These are phyloP conservation scores for Chytriomyces confervae DNA, from an alignment of 192 early-diverging fungal species.

Conservation along the genomic window DNA sequence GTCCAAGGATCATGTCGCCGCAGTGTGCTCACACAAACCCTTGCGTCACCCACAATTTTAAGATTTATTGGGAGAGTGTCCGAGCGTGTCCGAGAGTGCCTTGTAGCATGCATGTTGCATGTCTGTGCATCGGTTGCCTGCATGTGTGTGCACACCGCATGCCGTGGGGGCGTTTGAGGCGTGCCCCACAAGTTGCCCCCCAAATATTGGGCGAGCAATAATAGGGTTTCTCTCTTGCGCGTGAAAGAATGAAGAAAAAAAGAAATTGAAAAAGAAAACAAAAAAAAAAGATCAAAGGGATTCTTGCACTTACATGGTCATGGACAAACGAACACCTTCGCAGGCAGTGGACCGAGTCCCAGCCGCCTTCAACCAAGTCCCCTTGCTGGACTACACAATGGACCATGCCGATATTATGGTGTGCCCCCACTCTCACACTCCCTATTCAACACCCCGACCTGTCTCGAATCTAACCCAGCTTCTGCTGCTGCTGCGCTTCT, in stretches of 20 bases:
- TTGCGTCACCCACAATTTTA: no score
- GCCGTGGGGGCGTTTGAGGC: no score
- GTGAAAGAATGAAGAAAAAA: not conserved
- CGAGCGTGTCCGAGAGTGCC: no score
- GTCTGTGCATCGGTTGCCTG: no score
- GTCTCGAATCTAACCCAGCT: not conserved
- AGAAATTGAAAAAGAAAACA: not conserved
- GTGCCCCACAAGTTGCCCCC: no score
- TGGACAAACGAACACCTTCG: not conserved
- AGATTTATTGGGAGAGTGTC: no score
- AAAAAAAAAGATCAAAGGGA: not conserved
- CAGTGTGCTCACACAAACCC: no score
- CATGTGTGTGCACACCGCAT: no score
- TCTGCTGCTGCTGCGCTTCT: not conserved
- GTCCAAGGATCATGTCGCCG: no score
- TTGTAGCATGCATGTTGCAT: no score
- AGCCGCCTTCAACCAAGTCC: not conserved
- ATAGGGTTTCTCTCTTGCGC: not conserved
- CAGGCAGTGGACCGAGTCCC: not conserved
- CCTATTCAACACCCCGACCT: not conserved
- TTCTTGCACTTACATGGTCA: not conserved
- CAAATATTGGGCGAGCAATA: not conserved
- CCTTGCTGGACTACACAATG: constrained; percentile 4
- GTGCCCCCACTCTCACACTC: not conserved
- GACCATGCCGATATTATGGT: constrained; percentile 30